Base-by-base conservation (phyloP, 495 filamentous ascomycete genomes). In the Podospora pseudocomata region DNA sequence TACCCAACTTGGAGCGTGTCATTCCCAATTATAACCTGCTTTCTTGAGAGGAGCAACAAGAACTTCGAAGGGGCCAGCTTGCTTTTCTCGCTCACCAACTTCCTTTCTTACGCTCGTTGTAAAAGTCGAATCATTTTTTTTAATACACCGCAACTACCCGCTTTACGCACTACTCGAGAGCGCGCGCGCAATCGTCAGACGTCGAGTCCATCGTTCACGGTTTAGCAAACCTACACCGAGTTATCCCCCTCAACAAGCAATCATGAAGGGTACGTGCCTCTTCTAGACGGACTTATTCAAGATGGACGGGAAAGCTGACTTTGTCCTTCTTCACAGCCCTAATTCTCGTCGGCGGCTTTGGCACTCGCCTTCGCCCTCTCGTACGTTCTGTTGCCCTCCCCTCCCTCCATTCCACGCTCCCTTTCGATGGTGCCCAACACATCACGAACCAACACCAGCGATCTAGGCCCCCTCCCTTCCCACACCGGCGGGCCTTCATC, bases 321-420 rank as follows among this genome's bases (percentile, higher is more conserved):
- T 68, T 62, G 63, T 44, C 20, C 60, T 68, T 18, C 55, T 63
- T 34, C 68, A 73, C 79, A 99, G 95, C 95, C 80, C 89, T 99
- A 77, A 98, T 99, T 90, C 94, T 99, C 77, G 95, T 99, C 81
- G 95, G 95, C 84, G 95, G 95, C 78, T 99, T 98, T 82, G 95
- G 95, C 78, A 99, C 95, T 81, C 94, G 95, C 81, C 89, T 99
- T 72, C 92, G 95, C 78, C 95, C 95, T 81, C 86, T 99, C 82
- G 94, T 97, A 91, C 81, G 92, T 88, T 39, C 23, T 32, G 30
- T 6, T 32, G 39, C 39, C 15, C 39, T 32, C 39, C 34, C 34
- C 39, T 49, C 39, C 39, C 39, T 49, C 39, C 39, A 49, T 49
- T 49, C 39, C 39, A 13, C 39, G 9, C 63, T 66, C 70, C 68